These are phyloP conservation scores for Naganishia cerealis DNA, from an alignment of 1,284 basidiomycete genomes.

Conservation along the genomic window DNA sequence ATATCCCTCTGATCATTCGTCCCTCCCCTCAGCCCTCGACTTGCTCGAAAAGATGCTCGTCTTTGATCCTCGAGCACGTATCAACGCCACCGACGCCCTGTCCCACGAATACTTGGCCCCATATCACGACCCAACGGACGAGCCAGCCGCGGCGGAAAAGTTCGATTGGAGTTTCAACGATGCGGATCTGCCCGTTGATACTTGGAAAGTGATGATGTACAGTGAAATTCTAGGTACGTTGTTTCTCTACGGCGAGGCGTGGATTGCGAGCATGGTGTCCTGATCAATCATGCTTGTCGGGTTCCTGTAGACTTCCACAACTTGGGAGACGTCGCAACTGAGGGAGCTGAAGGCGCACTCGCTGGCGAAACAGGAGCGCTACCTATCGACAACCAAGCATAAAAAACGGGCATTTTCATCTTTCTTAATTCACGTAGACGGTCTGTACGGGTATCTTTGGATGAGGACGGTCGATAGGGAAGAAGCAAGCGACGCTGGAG, in stretches of 20 bases:
- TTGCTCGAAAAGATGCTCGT: constrained; percentile 98
- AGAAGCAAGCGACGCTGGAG: neutral
- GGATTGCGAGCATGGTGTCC: neutral
- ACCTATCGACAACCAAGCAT: constrained; percentile 20
- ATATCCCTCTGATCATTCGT: constrained; percentile 4
- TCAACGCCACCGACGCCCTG: constrained; percentile 89
- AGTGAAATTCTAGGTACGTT: constrained; percentile 83
- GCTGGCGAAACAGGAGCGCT: constrained; percentile 43
- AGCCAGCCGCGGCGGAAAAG: constrained; percentile 87
- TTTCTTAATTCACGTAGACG: neutral
- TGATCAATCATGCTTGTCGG: constrained; percentile 12
- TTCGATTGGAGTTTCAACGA: constrained; percentile 99
- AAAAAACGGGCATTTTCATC: constrained; percentile 1
- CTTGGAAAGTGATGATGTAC: constrained; percentile 99
- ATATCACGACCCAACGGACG: constrained; percentile 98
- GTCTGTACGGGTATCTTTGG: neutral
- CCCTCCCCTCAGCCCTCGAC: constrained; percentile 74
- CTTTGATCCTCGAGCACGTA: constrained; percentile 94
- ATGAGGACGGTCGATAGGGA: neutral
- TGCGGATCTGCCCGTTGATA: constrained; percentile 97
- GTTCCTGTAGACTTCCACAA: constrained; percentile 58
- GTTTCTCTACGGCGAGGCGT: neutral
- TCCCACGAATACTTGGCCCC: constrained; percentile 92
- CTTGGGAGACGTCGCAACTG: constrained; percentile 54
- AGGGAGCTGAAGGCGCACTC: constrained; percentile 51